Conservation (phyloP, 1,139 yeast genomes). For the Kodamaea arcana region DNA sequence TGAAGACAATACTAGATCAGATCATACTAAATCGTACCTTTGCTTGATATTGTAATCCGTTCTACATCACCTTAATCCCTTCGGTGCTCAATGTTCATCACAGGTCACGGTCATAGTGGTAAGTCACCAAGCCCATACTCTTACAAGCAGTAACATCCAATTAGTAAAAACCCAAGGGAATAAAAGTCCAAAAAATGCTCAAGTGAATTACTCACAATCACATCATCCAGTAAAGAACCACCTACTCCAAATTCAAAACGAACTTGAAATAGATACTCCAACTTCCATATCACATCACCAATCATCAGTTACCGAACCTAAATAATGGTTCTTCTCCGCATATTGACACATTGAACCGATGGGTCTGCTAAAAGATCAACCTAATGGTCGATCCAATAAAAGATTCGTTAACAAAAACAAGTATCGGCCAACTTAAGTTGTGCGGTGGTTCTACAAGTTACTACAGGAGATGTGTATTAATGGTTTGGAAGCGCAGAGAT, state of each 20-base stretch:
- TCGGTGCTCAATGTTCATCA: slow-evolving; percentile 1
- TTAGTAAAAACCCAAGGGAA: slow-evolving; percentile 1
- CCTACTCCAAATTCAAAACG: not conserved
- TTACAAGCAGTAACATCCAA: not conserved
- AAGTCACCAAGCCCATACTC: slow-evolving; percentile 1
- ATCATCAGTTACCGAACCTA: slow-evolving; percentile 1
- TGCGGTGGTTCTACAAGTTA: slow-evolving; percentile 20
- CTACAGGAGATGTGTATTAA: not conserved
- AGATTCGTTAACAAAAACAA: slow-evolving; percentile 18
- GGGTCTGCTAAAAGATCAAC: slow-evolving; percentile 22
- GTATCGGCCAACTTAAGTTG: slow-evolving; percentile 47
- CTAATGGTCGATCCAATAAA: slow-evolving; percentile 17
- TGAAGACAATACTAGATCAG: too few species aligned
- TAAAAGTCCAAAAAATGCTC: slow-evolving; percentile 1
- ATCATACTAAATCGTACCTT: too few species aligned
- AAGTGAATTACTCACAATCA: not conserved
- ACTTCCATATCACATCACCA: not conserved
- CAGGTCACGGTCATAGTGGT: slow-evolving; percentile 1
- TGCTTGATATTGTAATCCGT: too few species aligned
- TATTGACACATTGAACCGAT: slow-evolving; percentile 52
- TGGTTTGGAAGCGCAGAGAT: too few species aligned
- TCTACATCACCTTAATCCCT: too few species aligned
- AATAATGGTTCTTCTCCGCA: slow-evolving; percentile 32
- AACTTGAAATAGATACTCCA: not conserved
- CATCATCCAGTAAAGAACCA: not conserved